A percentile compares a stretch with the other conserved stretches of the same genome.
Evolutionary conservation across 169 alveolate species (phyloP).

Genomic region (Perkinsus olseni): DNA sequence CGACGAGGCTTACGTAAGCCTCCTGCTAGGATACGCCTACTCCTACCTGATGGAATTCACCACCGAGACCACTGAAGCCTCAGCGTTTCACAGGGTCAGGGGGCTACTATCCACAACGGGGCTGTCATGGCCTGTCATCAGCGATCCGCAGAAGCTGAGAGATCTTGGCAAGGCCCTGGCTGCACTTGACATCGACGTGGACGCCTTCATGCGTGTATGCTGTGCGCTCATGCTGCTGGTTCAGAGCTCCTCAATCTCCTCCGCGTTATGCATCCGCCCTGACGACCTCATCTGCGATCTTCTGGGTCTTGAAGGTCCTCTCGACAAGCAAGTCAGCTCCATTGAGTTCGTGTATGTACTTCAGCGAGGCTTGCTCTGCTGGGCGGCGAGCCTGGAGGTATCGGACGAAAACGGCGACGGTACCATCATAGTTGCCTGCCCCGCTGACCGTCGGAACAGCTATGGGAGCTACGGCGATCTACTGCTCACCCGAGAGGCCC

Average conservation of each 20-base stretch:
- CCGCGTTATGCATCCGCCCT: not conserved
- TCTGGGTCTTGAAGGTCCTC: not conserved
- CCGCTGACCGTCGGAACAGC: not conserved
- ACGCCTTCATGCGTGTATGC: not conserved
- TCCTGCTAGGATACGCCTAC: not conserved
- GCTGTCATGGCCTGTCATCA: not conserved
- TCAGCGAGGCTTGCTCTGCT: not conserved
- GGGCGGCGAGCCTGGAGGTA: not conserved
- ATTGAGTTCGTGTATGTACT: not conserved
- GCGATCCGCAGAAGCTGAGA: not conserved
- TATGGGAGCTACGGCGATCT: not conserved
- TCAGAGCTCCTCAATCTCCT: not conserved
- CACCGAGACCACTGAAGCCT: not conserved
- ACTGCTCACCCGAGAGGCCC: not conserved
- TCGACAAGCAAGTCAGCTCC: not conserved
- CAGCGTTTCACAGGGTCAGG: not conserved
- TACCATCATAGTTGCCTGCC: not conserved
- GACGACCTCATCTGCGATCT: not conserved
- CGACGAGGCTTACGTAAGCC: not conserved
- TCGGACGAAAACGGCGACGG: not conserved
- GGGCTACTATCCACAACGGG: not conserved
- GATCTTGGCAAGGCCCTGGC: not conserved
- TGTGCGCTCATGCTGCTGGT: not conserved
- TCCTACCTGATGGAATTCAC: not conserved
- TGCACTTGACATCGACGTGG: not conserved